Base-by-base conservation (phyloP, 345 rosid species). In the Pugionium dolabratum region DNA sequence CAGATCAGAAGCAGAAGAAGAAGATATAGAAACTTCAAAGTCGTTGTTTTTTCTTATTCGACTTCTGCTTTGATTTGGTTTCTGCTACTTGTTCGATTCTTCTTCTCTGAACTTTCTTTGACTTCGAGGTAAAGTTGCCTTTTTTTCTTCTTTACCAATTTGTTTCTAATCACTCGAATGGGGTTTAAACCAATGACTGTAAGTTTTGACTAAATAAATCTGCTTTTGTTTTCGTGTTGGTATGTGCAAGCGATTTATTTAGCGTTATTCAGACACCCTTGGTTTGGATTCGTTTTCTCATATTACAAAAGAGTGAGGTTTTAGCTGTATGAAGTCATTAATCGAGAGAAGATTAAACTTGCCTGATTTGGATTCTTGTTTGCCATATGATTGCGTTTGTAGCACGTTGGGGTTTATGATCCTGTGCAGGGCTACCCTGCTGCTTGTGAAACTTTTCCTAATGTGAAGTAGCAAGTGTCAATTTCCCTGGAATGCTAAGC, bases 31-130 rank as follows among this genome's bases (percentile, higher is more conserved):
- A 34, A 27, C 76, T 40, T 58, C 28, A 5, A 56, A 71, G 64
- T 56, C 59, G 8, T 41, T 28, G 31, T 28, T 71, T 9, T 62
- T 50, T 42, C 49, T 3, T 67, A 46, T 47, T 5, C n/a, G 1
- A 28, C 32, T 62, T 62, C 36, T 29, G 40, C 60, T 58, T 34
- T 36, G 66, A 42, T 65, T 51, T 72, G 66, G 76, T 72, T 64
- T 44, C 66, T 65, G 5, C 47, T 11, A 64, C 71, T 72, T 58
- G n/a, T 10, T 66, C 33, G 11, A 52, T 59, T 66, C 56, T 58
- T 72, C 66, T 35, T 58, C 76, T 59, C 31, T 56, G 65, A 64
- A 59, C 43, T 50, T 58, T 72, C 26, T 55, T 66, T 72, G 76
- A 72, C 76, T 73, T 25, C 42, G 35, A 52, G 72, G 72, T 73